Evolutionary conservation across 495 filamentous ascomycete species (phyloP), one percentile per base, ranked within the genome.

Genomic region (Talaromyces borbonicus): DNA sequence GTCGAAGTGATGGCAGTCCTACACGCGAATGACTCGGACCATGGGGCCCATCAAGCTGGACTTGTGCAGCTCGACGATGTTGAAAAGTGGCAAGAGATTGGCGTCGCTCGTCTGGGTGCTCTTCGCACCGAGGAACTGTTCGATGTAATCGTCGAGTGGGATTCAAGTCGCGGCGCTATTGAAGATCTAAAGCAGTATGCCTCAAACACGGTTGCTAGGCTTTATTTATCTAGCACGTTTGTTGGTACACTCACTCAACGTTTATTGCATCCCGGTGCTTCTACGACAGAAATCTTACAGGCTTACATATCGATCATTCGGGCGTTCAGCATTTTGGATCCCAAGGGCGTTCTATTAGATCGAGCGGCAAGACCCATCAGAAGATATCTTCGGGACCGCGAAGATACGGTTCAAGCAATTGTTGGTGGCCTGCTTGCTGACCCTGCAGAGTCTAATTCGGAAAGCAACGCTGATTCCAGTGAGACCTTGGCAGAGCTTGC

Each of bases 251-350:
- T 96, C 8, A 76, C 79, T 41, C 71, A 69, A n/a, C 77, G 87
- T 7, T 62, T 99, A 4, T 67, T 99, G 3, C 87, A 96, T 55
- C 83, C 92, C 0, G 93, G 88, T 4, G 80, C 87, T 27, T 89
- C 88, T 30, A 99, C 92, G 0, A 75, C 86, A 2, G 79, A 93
- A 49, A 95, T 99, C 16, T 63, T 99, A 23, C 82, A 83, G 45
- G 74, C 88, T 4, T 99, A 99, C 60, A 93, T 96, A 42, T 83
- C 82, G 12, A 83, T 96, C 50, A 97, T 99, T 46, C 80, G 85
- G 36, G 83, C 85, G 0, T 93, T 99, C 52, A 83, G 84, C 52
- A 65, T 83, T n/a, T 69, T 99, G 9, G 92, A 99, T 55, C 81
- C 87, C 4, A 90, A 88, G 47, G 89, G 90, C 14, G 92, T 97